Evolutionary conservation across 169 alveolate genomes (phyloP).

Genomic region (Eimeria falciformis): DNA sequence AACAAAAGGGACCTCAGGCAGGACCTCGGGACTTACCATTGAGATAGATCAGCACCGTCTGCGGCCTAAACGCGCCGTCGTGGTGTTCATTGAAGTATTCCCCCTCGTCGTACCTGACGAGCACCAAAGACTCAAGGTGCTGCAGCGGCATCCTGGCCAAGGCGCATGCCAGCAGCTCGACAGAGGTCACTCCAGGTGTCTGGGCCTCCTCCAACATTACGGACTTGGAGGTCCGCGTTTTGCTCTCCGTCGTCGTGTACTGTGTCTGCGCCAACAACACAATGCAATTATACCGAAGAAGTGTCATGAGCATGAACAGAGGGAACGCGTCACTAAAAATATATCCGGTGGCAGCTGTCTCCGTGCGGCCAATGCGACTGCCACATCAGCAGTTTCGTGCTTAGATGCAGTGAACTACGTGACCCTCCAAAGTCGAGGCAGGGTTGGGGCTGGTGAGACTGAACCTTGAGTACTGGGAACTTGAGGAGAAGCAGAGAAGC

Average conservation of each 20-base stretch:
- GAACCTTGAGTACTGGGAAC: neutral
- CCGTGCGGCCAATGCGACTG: neutral
- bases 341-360: too few species aligned
- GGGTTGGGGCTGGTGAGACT: neutral
- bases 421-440: neutral
- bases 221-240: conserved; percentile 62
- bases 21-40: conserved; percentile 57
- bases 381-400: neutral
- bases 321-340: too few species aligned
- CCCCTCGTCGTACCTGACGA: conserved; percentile 71
- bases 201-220: conserved; percentile 69
- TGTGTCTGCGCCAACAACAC: conserved; percentile 39
- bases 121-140: conserved; percentile 75
- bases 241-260: conserved; percentile 64
- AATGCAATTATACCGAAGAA: too few species aligned
- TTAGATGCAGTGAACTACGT: neutral
- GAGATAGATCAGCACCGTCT: conserved; percentile 76
- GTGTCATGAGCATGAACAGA: too few species aligned
- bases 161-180: conserved; percentile 72
- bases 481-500: neutral
- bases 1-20: neutral
- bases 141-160: conserved; percentile 73
- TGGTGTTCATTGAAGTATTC: conserved; percentile 78
- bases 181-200: conserved; percentile 46
- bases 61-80: conserved; percentile 79